These are phyloP conservation scores for Emericellopsis terricola DNA, from an alignment of 495 filamentous ascomycete species.

Conservation along the genomic window DNA sequence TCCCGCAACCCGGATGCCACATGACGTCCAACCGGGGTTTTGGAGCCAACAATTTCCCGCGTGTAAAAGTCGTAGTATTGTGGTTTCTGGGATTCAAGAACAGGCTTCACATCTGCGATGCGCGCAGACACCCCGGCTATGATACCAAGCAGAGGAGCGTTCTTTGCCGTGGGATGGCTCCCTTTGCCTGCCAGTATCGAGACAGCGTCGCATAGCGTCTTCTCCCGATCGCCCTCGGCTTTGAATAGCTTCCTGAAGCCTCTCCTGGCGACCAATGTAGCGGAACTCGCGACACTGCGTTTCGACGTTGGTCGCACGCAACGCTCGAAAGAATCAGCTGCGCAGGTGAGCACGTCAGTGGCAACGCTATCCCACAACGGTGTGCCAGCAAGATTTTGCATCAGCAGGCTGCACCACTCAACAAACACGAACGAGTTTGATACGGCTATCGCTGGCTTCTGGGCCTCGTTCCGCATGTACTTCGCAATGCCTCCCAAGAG, in stretches of 20 bases:
- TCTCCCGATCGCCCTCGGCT: conserved; percentile 32
- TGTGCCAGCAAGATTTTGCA: conserved; percentile 38
- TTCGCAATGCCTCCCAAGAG: conserved; percentile 39
- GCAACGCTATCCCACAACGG: conserved; percentile 47
- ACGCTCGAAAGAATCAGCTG: conserved; percentile 56
- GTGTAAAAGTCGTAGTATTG: conserved; percentile 63
- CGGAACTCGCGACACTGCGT: conserved; percentile 40
- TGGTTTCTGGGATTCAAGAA: conserved; percentile 45
- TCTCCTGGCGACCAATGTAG: conserved; percentile 53
- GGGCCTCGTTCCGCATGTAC: conserved; percentile 41
- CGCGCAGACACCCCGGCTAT: conserved; percentile 73
- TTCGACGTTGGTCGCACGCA: conserved; percentile 48
- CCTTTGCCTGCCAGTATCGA: conserved; percentile 46
- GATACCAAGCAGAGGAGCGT: conserved; percentile 64
- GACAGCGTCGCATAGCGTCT: conserved; percentile 44
- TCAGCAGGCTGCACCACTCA: conserved; percentile 68
- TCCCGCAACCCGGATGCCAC: conserved; percentile 58
- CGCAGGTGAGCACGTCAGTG: conserved; percentile 36
- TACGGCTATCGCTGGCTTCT: conserved; percentile 56
- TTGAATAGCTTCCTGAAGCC: conserved; percentile 53
- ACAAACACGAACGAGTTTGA: conserved; percentile 74
- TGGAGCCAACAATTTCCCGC: conserved; percentile 70
- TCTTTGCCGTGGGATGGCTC: conserved; percentile 38
- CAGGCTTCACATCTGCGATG: conserved; percentile 32
- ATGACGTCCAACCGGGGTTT: conserved; percentile 48